Conservation (phyloP, 148 eudicot genomes). For the Vaccinium darrowii region DNA sequence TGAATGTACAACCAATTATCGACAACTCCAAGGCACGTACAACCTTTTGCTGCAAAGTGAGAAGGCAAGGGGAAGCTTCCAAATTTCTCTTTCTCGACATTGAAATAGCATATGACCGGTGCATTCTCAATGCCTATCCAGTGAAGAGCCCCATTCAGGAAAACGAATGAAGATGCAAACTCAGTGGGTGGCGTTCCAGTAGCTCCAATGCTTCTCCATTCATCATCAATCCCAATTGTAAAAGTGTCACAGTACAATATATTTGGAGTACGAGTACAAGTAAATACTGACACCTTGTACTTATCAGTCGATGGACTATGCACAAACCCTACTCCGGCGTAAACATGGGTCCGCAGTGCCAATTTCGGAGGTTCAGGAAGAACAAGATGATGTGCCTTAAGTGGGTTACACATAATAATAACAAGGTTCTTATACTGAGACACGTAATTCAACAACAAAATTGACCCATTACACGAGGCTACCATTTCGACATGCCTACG, state of each 20-base stretch:
- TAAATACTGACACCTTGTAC: not conserved
- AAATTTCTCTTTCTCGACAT: not conserved
- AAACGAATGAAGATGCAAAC: not conserved
- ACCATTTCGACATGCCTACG: not conserved
- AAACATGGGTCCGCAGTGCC: not conserved
- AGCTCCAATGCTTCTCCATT: not conserved
- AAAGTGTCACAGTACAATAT: not conserved
- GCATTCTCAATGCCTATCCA: not conserved
- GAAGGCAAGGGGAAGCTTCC: not conserved
- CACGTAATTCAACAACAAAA: not conserved
- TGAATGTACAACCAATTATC: not conserved
- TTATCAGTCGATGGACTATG: not conserved
- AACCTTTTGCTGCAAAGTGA: not conserved
- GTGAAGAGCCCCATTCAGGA: not conserved
- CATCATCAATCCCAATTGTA: not conserved
- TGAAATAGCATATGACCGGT: not conserved
- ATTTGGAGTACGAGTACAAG: not conserved
- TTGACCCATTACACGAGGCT: not conserved
- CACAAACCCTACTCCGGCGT: not conserved
- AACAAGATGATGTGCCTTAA: too few relatives aligned
- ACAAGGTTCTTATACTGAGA: too few relatives aligned
- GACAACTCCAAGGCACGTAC: not conserved
- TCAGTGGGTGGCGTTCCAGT: not conserved
- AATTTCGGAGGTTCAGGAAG: too few relatives aligned
- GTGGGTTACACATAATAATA: too few relatives aligned